These are phyloP conservation scores for Neurospora tetraspora DNA, from an alignment of 495 filamentous ascomycete genomes.

Conservation along the genomic window DNA sequence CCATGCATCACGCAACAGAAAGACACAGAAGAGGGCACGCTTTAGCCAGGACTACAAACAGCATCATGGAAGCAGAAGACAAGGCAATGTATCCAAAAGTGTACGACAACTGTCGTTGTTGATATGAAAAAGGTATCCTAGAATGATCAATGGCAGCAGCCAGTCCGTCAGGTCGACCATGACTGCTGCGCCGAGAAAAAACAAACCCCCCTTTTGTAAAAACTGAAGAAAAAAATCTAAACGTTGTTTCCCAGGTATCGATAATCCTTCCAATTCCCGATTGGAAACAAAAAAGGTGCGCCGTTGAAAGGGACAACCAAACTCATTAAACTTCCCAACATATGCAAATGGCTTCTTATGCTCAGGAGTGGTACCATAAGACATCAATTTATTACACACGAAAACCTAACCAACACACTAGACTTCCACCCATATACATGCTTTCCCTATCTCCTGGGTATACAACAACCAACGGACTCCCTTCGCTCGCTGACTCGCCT, in stretches of 20 bases:
- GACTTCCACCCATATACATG: background rate
- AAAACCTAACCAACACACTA: background rate
- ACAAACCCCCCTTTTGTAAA: background rate
- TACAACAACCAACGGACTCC: background rate
- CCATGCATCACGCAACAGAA: background rate
- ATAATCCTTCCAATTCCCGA: background rate
- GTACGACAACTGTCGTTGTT: background rate
- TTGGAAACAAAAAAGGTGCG: background rate
- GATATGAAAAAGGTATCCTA: background rate
- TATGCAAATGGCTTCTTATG: background rate
- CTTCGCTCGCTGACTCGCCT: constrained; percentile 17
- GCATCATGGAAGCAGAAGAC: background rate
- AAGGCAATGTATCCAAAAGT: background rate
- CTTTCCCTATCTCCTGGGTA: background rate
- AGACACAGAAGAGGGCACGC: background rate
- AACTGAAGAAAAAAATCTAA: background rate
- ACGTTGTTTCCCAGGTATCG: background rate
- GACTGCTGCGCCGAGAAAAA: background rate
- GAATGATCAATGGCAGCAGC: background rate
- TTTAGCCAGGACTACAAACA: background rate
- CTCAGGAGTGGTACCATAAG: background rate
- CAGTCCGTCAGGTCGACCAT: too few species aligned
- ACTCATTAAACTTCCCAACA: background rate
- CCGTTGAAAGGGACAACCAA: background rate
- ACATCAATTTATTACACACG: background rate